These are phyloP conservation scores for Leucosporidium yakuticum DNA, from an alignment of 768 basidiomycete species.

Conservation along the genomic window DNA sequence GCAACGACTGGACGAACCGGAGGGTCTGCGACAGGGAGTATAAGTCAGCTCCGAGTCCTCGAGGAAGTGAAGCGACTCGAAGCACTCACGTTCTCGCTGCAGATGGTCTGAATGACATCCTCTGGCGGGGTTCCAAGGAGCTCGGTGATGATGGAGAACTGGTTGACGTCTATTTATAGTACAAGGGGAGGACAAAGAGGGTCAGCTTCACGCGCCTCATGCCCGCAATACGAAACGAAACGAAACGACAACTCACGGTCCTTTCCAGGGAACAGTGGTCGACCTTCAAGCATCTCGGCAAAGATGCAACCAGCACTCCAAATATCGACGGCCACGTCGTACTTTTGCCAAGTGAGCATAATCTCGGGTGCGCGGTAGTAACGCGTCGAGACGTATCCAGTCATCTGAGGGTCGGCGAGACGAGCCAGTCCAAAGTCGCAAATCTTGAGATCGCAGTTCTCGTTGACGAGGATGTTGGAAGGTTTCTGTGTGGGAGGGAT, in stretches of 20 bases:
- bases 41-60: background rate
- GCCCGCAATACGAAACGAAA: background rate
- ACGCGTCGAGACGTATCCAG: slow-evolving; percentile 96
- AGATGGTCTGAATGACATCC: slow-evolving; percentile 98
- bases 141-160: slow-evolving; percentile 99
- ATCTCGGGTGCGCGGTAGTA: slow-evolving; percentile 99
- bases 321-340: slow-evolving; percentile 98
- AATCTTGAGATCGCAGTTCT: slow-evolving; percentile 99
- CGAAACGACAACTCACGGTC: slow-evolving; percentile 67
- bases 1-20: slow-evolving; percentile 94
- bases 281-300: slow-evolving; percentile 98
- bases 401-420: slow-evolving; percentile 99
- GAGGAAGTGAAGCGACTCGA: background rate
- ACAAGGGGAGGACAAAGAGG: background rate
- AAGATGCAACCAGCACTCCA: slow-evolving; percentile 99
- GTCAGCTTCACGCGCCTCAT: background rate
- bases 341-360: slow-evolving; percentile 99
- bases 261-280: slow-evolving; percentile 97
- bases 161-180: slow-evolving; percentile 74
- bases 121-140: slow-evolving; percentile 96
- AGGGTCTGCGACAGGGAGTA: slow-evolving; percentile 60
- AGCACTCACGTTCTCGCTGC: slow-evolving; percentile 80
- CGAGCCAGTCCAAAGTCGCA: slow-evolving; percentile 98
- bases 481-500: slow-evolving; percentile 66
- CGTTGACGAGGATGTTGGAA: slow-evolving; percentile 98